Percentiles rank a stretch among this genome's conserved stretches.
These are phyloP conservation scores for Hypoxylon sp. DNA, from an alignment of 2,329 filamentous ascomycete genomes.

Conservation along the genomic window DNA sequence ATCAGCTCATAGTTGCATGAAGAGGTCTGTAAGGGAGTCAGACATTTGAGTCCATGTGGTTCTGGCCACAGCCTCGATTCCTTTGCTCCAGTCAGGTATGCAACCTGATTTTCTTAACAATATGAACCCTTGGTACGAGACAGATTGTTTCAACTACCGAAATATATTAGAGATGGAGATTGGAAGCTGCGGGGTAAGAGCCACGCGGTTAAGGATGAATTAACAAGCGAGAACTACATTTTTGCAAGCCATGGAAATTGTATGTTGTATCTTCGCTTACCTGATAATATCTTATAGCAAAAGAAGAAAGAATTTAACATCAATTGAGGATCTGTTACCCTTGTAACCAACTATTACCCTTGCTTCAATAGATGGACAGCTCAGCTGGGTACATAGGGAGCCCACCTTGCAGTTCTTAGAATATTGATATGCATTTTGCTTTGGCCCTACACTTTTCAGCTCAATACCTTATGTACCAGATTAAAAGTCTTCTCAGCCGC, in stretches of 20 bases:
- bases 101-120: conserved; percentile 2
- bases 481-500: not conserved
- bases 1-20: conserved; percentile 22
- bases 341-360: conserved; percentile 5
- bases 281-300: not conserved
- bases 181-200: not conserved
- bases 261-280: not conserved
- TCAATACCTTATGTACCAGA: not conserved
- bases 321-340: conserved; percentile 14
- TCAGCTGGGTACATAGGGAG: not conserved
- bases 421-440: not conserved
- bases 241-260: not conserved
- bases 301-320: too few species aligned
- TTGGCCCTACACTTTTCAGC: not conserved
- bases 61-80: conserved; percentile 19
- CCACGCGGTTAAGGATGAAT: not conserved
- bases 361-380: conserved; percentile 1
- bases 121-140: conserved; percentile 1
- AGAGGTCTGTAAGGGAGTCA: conserved; percentile 29
- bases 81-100: not conserved
- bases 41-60: conserved; percentile 3
- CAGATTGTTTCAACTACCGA: not conserved
- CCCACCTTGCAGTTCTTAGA: not conserved
- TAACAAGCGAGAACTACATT: too few species aligned
- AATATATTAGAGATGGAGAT: not conserved